A percentile compares a stretch with the other conserved stretches of the same genome.
Evolutionary conservation across 139 green algal species (phyloP).

Genomic region (Volvox reticuliferus): DNA sequence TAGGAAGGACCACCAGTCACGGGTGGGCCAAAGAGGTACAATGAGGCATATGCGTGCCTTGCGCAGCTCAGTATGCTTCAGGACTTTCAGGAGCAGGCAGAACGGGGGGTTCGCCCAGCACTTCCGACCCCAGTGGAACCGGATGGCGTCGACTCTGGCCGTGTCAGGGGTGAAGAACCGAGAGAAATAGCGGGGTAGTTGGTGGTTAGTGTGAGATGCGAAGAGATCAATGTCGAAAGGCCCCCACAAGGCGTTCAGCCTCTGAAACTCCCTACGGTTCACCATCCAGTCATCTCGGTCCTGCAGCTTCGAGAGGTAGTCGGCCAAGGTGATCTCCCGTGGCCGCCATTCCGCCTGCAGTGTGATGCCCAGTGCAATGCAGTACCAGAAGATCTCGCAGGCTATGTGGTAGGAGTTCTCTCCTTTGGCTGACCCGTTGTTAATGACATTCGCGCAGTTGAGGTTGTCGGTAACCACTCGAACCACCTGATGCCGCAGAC

Average conservation of each 20-base stretch:
- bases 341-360: slow-evolving; percentile 24
- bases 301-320: neutral
- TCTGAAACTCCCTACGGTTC: neutral
- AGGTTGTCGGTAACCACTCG: slow-evolving; percentile 22
- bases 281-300: slow-evolving; percentile 17
- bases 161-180: slow-evolving; percentile 10
- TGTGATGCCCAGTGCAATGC: neutral
- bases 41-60: neutral
- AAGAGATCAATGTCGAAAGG: slow-evolving; percentile 29
- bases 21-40: neutral
- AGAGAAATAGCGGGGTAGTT: slow-evolving; percentile 18
- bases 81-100: too few relatives aligned
- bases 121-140: neutral
- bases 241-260: neutral
- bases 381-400: neutral
- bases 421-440: neutral
- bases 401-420: neutral
- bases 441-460: neutral
- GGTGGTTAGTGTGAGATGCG: neutral
- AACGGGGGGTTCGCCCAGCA: too few relatives aligned
- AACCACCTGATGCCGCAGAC: neutral
- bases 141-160: slow-evolving; percentile 19
- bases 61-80: too few relatives aligned
- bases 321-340: neutral
- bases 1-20: neutral